Evolutionary conservation across 495 filamentous ascomycete species (phyloP).

Genomic region (Penicillium paradoxum): DNA sequence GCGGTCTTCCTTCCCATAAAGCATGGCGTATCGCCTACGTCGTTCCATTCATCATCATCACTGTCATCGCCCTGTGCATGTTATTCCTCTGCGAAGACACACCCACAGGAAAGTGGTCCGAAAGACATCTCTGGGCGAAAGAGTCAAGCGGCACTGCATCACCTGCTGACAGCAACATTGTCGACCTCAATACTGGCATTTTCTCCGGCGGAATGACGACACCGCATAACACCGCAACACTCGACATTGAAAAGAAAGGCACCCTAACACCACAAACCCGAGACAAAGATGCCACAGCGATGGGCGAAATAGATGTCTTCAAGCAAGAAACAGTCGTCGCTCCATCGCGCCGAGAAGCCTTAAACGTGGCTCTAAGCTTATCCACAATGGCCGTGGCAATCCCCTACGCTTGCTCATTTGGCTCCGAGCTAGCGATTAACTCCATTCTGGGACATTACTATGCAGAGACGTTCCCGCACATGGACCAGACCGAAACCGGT

Average conservation of each 20-base stretch:
- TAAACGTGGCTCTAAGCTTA: slow-evolving; percentile 55
- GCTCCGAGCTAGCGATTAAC: slow-evolving; percentile 82
- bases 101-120: slow-evolving; percentile 76
- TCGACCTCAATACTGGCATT: slow-evolving; percentile 45
- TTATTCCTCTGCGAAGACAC: slow-evolving; percentile 77
- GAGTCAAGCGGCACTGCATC: slow-evolving; percentile 10
- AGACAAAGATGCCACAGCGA: slow-evolving; percentile 49
- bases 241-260: slow-evolving; percentile 39
- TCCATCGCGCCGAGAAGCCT: slow-evolving; percentile 57
- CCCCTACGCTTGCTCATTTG: slow-evolving; percentile 83
- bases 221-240: slow-evolving; percentile 38
- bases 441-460: slow-evolving; percentile 78
- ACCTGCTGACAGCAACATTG: slow-evolving; percentile 47
- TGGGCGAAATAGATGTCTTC: slow-evolving; percentile 52
- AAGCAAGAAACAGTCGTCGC: slow-evolving; percentile 56
- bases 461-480: slow-evolving; percentile 63
- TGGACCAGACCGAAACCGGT: slow-evolving; percentile 67
- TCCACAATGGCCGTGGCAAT: slow-evolving; percentile 63
- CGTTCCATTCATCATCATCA: slow-evolving; percentile 75
- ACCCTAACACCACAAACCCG: slow-evolving; percentile 26
- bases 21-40: slow-evolving; percentile 85
- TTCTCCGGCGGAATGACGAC: slow-evolving; percentile 30
- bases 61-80: slow-evolving; percentile 59
- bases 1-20: slow-evolving; percentile 54
- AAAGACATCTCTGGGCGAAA: slow-evolving; percentile 51